Base-by-base conservation (phyloP, 2,329 filamentous ascomycete species). In the Cyanodermella asteris region DNA sequence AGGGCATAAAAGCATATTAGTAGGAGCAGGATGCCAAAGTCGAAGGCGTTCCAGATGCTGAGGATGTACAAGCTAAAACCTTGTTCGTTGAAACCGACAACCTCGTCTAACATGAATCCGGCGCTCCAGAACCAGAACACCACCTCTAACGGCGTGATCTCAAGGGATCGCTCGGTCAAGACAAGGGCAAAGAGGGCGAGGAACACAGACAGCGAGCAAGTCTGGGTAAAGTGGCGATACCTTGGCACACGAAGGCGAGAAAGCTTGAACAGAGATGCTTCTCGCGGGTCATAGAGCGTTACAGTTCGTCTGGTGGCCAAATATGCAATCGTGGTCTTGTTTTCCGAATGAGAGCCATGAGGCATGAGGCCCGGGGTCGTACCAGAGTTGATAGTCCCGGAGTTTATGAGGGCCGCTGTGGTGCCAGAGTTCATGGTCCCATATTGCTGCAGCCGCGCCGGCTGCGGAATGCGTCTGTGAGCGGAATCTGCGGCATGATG, bases 111-210 rank as follows among this genome's bases (percentile, higher is more conserved):
- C 80, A 93, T 91, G 47, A 90, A 93, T 1, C 84, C 84, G 14
- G 80, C 78, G 42, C 80, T 91, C 82, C 84, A 94, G 46, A 93
- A 78, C 84, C 84, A 94, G 49, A 94, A 93, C 8, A 91, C 46
- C 10, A 93, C 56, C 45, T 94, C 84, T 7, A 93, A 54, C 1
- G 65, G 64, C 2, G 80, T 91, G 39, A 94, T 91, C 26, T 71
- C 62, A 27, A 72, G 61, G 3, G 78, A 84, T 30, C 77, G 65
- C 41, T 76, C 56, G 7, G 64, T 55, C 4, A 93, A 60, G 7
- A 94, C 81, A 7, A 80, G 73, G 11, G 93, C 54, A 44, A 91
- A 93, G 7, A 93, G 59, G 9, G 68, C 72, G 19, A 93, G 71
- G 42, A 94, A 59, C 22, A 91, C 66, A 13, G 76, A 77, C 28